Evolutionary conservation across 345 rosid genomes (phyloP).

Genomic region (Moringa oleifera): DNA sequence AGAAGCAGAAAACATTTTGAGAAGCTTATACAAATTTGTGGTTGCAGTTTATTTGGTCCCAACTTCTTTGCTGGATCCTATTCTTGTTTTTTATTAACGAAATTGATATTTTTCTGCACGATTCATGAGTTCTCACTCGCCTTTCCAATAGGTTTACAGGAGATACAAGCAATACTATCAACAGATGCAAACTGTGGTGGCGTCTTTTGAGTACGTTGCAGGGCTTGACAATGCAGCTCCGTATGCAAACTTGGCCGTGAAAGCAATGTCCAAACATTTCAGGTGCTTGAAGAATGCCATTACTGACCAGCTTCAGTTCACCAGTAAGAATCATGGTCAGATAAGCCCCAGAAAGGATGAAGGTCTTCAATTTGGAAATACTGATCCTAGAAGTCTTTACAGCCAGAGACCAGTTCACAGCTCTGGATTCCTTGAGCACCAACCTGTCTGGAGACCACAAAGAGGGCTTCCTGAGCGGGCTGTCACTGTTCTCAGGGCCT

Average conservation of each 20-base stretch:
- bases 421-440: constrained; percentile 49
- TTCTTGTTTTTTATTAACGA: too few relatives aligned
- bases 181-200: constrained; percentile 74
- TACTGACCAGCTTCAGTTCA: constrained; percentile 68
- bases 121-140: constrained; percentile 3
- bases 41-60: too few relatives aligned
- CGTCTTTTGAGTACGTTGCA: constrained; percentile 72
- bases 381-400: constrained; percentile 34
- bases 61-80: too few relatives aligned
- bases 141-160: constrained; percentile 52
- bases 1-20: too few relatives aligned
- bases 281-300: constrained; percentile 69
- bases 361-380: constrained; percentile 37
- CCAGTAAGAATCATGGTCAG: constrained; percentile 26
- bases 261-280: constrained; percentile 78
- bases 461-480: constrained; percentile 91
- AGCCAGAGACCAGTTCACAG: constrained; percentile 36
- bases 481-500: constrained; percentile 73
- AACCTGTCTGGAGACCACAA: constrained; percentile 89
- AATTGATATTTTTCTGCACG: neutral
- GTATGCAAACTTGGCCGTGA: constrained; percentile 57
- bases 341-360: constrained; percentile 42
- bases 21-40: too few relatives aligned
- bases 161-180: constrained; percentile 82
- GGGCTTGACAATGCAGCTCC: constrained; percentile 90